Evolutionary conservation across 2,329 filamentous ascomycete species (phyloP), one percentile per base, ranked within the genome.

Genomic region (Xylaria sp.): DNA sequence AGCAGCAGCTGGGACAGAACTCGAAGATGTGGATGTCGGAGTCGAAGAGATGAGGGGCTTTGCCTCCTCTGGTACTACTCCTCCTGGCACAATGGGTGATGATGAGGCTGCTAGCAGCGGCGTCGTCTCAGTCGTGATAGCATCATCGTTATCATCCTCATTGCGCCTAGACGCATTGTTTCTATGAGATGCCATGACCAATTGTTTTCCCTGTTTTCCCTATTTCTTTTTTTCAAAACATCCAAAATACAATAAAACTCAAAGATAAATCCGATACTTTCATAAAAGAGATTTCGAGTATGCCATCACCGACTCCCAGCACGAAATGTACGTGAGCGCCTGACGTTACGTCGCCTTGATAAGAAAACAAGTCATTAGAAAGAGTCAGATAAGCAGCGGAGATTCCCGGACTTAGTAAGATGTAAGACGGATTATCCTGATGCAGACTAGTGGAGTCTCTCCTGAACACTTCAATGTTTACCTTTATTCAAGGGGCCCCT

Each of bases 81-180:
- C 65, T 25, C 25, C 60, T 13, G 32, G 35, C 48, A 65, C 65
- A 16, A 51, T 47, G 27, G 57, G 47, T 3, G 68, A 18, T 6
- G 58, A 55, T 16, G 64, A 70, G 51, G 60, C 48, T 51, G 55
- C 62, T n/a, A 69, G 70, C 8, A 65, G 64, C 21, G 63, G 69
- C 27, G 44, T 70, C 29, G 68, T 72, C 61, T 71, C 69, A 37
- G 53, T 35, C 40, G 69, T 27, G 51, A 59, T 37, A 70, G 68
- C 57, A 25, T 69, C 62, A 1, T 65, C 66, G 21, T 48, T 35
- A 35, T 35, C 8, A 32, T 48, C 35, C 18, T 54, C 37, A 74
- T 74, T 12, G 51, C 21, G 50, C 18, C 16, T n/a, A 9, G 50
- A 13, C n/a, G 1, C 37, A 18, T 55, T 21, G 29, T 10, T 37